These are phyloP conservation scores for Mortierella sp. DNA, from an alignment of 371 early-diverging fungal genomes.

Conservation along the genomic window DNA sequence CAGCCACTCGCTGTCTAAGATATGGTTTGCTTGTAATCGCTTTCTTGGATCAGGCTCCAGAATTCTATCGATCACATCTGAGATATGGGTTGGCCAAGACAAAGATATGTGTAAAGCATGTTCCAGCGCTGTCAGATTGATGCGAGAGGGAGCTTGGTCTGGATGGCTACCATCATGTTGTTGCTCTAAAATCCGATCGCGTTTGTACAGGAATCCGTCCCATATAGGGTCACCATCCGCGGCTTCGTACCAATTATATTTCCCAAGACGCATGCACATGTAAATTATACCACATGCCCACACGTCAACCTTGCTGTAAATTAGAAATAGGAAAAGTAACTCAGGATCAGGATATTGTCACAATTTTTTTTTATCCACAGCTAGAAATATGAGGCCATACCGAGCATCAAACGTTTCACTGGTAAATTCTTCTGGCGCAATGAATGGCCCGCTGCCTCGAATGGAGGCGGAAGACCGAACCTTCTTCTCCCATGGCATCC, in stretches of 20 bases:
- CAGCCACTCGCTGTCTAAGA: slow-evolving; percentile 63
- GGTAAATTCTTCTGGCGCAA: slow-evolving; percentile 77
- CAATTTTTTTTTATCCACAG: too few relatives aligned
- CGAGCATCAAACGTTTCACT: slow-evolving; percentile 66
- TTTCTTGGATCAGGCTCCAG: slow-evolving; percentile 63
- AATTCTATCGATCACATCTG: slow-evolving; percentile 50
- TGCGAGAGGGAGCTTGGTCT: slow-evolving; percentile 5
- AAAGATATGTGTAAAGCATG: slow-evolving; percentile 30
- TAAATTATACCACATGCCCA: slow-evolving; percentile 74
- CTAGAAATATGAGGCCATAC: slow-evolving; percentile 5
- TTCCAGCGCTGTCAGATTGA: slow-evolving; percentile 35
- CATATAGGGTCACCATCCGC: slow-evolving; percentile 67
- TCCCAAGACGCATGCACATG: slow-evolving; percentile 68
- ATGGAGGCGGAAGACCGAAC: slow-evolving; percentile 70
- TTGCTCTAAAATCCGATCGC: slow-evolving; percentile 21
- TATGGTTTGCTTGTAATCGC: slow-evolving; percentile 62
- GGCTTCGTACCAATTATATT: slow-evolving; percentile 72
- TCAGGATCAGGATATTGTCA: neutral
- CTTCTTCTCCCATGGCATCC: slow-evolving; percentile 60
- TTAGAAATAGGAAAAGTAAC: neutral
- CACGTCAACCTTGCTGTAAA: slow-evolving; percentile 66
- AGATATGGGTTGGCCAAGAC: slow-evolving; percentile 26
- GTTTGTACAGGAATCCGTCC: slow-evolving; percentile 40
- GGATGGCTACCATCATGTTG: neutral
- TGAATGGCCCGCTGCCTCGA: slow-evolving; percentile 79